phyloP scores from a whole-genome alignment of 31 red algal species.

The Odonthalia washingtoniensis region DNA sequence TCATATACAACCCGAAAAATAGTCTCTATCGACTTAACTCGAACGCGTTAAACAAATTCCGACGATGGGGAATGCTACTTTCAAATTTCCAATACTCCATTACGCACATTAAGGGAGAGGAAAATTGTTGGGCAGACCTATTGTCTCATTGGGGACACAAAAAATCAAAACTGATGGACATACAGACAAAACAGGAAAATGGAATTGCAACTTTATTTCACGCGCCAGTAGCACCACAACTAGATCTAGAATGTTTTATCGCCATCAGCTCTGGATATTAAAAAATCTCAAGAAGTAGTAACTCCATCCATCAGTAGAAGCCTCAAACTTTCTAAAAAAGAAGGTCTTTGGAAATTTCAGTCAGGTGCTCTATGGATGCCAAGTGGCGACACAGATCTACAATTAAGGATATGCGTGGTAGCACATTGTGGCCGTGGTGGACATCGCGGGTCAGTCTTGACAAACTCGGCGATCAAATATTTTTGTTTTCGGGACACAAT shows the following conservation, averaged over 20 bases:
- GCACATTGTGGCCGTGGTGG: conserved; percentile 16
- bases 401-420: not conserved
- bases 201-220: not conserved
- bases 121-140: conserved; percentile 14
- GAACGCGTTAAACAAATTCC: too few relatives aligned
- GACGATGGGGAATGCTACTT: conserved; percentile 30
- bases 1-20: too few relatives aligned
- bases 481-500: not conserved
- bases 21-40: too few relatives aligned
- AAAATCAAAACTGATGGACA: not conserved
- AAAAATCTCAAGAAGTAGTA: not conserved
- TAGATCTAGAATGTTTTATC: not conserved
- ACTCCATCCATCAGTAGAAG: too few relatives aligned
- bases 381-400: not conserved
- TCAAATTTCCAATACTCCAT: conserved; percentile 19
- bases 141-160: not conserved
- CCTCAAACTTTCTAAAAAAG: not conserved
- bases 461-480: not conserved
- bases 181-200: too few relatives aligned
- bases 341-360: not conserved
- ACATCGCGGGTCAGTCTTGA: conserved; percentile 13
- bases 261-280: not conserved
- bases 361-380: conserved; percentile 4
- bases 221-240: not conserved
- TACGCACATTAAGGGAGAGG: not conserved